phyloP scores from a whole-genome alignment of 2,329 filamentous ascomycete genomes.

The Sporothrix humicola region DNA sequence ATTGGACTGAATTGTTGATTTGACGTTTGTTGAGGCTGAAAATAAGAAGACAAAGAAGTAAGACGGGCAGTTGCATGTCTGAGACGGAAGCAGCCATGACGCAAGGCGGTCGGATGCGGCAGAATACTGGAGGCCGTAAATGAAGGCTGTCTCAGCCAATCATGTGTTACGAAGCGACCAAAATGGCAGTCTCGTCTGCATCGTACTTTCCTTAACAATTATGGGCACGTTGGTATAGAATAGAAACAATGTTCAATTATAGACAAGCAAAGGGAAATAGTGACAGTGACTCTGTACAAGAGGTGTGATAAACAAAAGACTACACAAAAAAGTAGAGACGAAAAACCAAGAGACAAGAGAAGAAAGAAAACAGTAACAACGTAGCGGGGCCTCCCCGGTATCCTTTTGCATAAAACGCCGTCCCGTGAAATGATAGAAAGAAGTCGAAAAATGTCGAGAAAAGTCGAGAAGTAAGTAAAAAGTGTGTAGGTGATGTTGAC shows the following conservation, averaged over 20 bases:
- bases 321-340: neutral
- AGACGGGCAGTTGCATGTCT: neutral
- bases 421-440: neutral
- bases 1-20: no score
- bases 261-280: neutral
- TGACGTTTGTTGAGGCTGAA: neutral
- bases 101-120: neutral
- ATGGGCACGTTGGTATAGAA: no score
- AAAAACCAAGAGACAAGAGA: neutral
- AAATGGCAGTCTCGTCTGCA: no score
- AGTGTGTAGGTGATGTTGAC: neutral
- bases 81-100: neutral
- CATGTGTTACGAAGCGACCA: no score
- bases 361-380: slow-evolving; percentile 4
- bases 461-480: neutral
- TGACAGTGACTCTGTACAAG: slow-evolving; percentile 1
- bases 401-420: slow-evolving; percentile 17
- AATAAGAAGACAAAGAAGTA: neutral
- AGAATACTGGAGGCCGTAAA: neutral
- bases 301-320: neutral
- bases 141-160: no score
- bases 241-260: neutral
- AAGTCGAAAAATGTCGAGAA: neutral
- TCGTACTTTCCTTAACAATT: no score
- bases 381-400: slow-evolving; percentile 15